Conservation (phyloP, 352 stramenopile genomes). For the Phytopythium ostracodes region DNA sequence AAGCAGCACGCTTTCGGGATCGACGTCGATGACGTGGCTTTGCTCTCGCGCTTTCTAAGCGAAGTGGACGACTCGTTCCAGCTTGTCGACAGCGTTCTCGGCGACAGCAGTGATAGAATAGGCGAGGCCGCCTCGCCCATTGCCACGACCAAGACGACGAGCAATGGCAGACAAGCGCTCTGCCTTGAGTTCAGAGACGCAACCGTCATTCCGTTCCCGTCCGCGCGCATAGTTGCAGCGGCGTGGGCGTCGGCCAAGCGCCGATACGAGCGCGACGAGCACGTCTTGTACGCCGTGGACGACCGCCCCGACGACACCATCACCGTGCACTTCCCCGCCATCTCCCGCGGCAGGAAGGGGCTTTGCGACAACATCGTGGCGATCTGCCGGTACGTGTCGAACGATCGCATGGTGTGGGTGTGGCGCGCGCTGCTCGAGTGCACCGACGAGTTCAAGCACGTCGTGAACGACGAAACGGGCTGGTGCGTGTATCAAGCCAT, state of each 20-base stretch:
- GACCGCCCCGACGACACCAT: neutral
- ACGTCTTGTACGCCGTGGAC: neutral
- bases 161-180: neutral
- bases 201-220: neutral
- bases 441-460: constrained; percentile 19
- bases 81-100: neutral
- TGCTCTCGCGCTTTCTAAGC: neutral
- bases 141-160: neutral
- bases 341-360: neutral
- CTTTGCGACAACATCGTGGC: neutral
- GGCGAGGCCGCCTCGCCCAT: neutral
- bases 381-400: constrained; percentile 25
- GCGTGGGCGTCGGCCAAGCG: neutral
- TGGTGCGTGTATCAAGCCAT: constrained; percentile 33
- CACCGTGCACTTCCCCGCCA: neutral
- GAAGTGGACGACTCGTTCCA: neutral
- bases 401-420: constrained; percentile 38
- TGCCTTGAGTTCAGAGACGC: neutral
- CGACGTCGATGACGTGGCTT: neutral
- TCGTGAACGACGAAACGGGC: constrained; percentile 44
- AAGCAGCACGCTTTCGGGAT: neutral
- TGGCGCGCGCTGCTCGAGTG: constrained; percentile 35
- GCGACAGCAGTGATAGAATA: neutral
- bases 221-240: neutral
- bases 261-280: neutral